Base-by-base conservation (phyloP, 805 yeast genomes). In the Saturnispora quitensis region DNA sequence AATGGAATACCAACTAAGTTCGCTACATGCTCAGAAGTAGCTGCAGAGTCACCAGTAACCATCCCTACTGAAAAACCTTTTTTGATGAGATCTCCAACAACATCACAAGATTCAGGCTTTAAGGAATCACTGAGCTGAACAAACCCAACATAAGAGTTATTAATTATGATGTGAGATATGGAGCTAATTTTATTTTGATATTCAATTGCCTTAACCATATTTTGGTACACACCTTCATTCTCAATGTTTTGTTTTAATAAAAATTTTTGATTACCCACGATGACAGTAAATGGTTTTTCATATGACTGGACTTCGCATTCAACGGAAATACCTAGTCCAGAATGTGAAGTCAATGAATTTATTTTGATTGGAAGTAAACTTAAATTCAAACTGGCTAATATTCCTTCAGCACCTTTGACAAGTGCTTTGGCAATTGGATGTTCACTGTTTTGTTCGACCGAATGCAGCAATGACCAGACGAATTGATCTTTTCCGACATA, bases 381-480 rank as follows among this genome's bases (percentile, higher is more conserved):
- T n/a, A 44, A 28, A 8, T 51, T 20, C 4, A n/a, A 4, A 10
- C 43, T 28, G 7, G 45, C 45, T 22, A 59, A 34, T 22, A 48
- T 27, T 12, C 43, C 50, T 13, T 45, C 7, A 2, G 68, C 61
- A 3, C 68, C 69, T 12, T 64, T 67, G 0, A 74, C 71, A 34
- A 93, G 74, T 0, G 96, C 89, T 54, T 70, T 75, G 5, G 90
- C 97, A 42, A 87, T 77, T 0, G 98, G 97, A 67, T 93, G 99
- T 66, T 89, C 96, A 54, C 90, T 84, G 47, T 75, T 74, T 6
- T 65, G 56, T 65, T 93, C 98, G 9, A 82, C 67, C 0, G 80
- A 71, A 3, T 82, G 78, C 22, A 82, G 66, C 5, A 80, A 59
- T 5, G 70, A 65, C 85, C 90, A 80, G 13, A 65, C 33, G 1